Conservation (phyloP, 2,329 filamentous ascomycete genomes). For the Monosporascus sp. region DNA sequence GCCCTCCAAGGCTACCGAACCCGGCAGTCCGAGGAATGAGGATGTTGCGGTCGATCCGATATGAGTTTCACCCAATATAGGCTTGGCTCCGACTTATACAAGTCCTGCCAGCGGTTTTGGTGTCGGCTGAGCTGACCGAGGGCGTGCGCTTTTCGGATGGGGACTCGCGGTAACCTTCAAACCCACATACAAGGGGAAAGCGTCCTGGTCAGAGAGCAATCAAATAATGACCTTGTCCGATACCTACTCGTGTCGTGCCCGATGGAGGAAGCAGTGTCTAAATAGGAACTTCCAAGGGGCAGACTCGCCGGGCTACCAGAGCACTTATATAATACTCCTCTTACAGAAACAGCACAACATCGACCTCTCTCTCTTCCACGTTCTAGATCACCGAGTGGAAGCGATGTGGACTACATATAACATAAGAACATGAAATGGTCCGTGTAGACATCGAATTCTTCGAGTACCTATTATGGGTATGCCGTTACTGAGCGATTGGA, state of each 20-base stretch:
- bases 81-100: background rate
- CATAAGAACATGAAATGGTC: background rate
- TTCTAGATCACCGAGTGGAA: background rate
- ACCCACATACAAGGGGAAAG: background rate
- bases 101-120: background rate
- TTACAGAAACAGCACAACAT: background rate
- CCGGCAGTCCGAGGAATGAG: background rate
- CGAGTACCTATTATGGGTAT: background rate
- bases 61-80: background rate
- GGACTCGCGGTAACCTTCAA: background rate
- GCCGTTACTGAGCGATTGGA: background rate
- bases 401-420: background rate
- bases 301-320: background rate
- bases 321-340: background rate
- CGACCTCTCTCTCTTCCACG: background rate
- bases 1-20: background rate
- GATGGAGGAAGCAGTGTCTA: no score
- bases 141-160: background rate
- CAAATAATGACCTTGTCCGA: no score
- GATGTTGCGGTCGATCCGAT: background rate
- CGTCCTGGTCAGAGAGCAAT: background rate
- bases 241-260: no score
- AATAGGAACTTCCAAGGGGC: background rate
- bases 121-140: background rate
- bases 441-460: background rate